Evolutionary conservation across 2,329 filamentous ascomycete species (phyloP).

Genomic region (Macroventuria anomochaeta): DNA sequence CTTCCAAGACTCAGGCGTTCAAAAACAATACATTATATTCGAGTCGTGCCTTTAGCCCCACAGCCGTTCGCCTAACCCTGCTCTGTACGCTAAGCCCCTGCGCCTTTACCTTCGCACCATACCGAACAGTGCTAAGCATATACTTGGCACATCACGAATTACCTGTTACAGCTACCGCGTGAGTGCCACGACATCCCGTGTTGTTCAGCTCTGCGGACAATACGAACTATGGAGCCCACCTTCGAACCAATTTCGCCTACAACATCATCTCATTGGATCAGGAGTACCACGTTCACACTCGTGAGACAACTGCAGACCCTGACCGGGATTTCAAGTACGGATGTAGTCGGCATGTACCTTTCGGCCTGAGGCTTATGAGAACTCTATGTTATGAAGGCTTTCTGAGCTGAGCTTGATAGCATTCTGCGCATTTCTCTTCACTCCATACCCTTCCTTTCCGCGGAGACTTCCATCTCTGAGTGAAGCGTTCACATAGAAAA

Average conservation of each 20-base stretch:
- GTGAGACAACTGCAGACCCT: conserved; percentile 12
- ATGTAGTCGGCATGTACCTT: conserved; percentile 6
- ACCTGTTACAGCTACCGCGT: conserved; percentile 19
- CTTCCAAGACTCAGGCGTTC: background rate
- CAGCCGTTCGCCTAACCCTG: conserved; percentile 24
- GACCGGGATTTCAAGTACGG: conserved; percentile 20
- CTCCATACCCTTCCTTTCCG: background rate
- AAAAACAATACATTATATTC: conserved; percentile 1
- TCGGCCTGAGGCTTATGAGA: conserved; percentile 7
- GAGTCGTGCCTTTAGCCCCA: conserved; percentile 2
- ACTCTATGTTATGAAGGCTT: conserved; percentile 16
- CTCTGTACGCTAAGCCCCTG: conserved; percentile 13
- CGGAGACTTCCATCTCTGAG: background rate
- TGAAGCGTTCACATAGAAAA: background rate
- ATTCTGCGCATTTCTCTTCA: background rate
- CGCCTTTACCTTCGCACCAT: conserved; percentile 14
- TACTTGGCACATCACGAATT: conserved; percentile 28
- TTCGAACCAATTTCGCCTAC: conserved; percentile 18
- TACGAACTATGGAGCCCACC: conserved; percentile 23
- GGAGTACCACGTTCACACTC: conserved; percentile 8
- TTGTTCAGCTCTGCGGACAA: conserved; percentile 21
- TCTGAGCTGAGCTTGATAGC: background rate
- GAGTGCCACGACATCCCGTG: conserved; percentile 30
- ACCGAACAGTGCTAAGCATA: conserved; percentile 23
- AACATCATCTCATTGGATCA: conserved; percentile 19